phyloP scores from a whole-genome alignment of 768 basidiomycete species.

The Hypholoma sublateritium region DNA sequence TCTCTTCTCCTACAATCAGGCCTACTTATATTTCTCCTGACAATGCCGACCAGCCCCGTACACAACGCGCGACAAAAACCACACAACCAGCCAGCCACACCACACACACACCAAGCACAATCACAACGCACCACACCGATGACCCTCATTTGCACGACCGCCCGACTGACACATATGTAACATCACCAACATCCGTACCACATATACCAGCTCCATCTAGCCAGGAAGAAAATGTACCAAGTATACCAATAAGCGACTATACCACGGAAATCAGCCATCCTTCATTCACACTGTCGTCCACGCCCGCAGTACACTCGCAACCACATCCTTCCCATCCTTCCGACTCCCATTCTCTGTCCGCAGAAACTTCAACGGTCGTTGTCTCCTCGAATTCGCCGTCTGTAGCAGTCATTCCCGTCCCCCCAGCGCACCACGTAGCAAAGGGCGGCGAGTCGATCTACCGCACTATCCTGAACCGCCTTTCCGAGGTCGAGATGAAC shows the following conservation, averaged over 20 bases:
- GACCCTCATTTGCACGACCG: constrained; percentile 1
- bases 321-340: not conserved
- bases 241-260: constrained; percentile 1
- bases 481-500: constrained; percentile 82
- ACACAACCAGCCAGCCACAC: not conserved
- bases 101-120: not conserved
- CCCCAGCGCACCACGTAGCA: constrained; percentile 12
- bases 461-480: constrained; percentile 92
- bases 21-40: too few relatives aligned
- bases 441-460: constrained; percentile 88
- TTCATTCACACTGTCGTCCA: not conserved
- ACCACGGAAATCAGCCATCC: constrained; percentile 5
- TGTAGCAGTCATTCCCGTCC: constrained; percentile 11
- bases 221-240: constrained; percentile 1
- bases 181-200: constrained; percentile 3
- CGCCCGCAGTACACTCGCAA: not conserved
- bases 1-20: not conserved
- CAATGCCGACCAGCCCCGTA: too few relatives aligned
- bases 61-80: not conserved
- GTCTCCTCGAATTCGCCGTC: constrained; percentile 13
- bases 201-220: constrained; percentile 7
- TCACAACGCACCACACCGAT: not conserved
- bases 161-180: constrained; percentile 13
- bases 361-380: constrained; percentile 8
- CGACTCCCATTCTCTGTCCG: constrained; percentile 2